Evolutionary conservation across 495 filamentous ascomycete species (phyloP).

Genomic region (Pseudevernia furfuracea): DNA sequence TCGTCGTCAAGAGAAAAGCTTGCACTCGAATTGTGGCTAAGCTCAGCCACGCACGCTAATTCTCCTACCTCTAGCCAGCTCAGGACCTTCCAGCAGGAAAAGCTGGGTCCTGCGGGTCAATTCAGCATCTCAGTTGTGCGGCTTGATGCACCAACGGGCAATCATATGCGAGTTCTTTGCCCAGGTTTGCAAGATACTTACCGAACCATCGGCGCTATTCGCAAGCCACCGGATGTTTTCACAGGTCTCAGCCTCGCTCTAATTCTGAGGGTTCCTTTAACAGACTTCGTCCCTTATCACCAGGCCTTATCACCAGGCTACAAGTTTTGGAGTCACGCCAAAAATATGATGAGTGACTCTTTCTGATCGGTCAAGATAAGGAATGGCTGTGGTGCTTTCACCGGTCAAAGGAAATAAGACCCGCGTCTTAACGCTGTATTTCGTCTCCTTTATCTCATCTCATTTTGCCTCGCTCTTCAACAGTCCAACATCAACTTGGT

Average conservation of each 20-base stretch:
- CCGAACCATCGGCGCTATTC: background rate
- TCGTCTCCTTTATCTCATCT: background rate
- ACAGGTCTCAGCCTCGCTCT: slow-evolving; percentile 1
- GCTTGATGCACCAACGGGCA: no score
- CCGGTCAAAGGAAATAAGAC: background rate
- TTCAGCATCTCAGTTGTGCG: no score
- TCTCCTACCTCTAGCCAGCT: no score
- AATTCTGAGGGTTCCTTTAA: background rate
- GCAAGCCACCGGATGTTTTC: background rate
- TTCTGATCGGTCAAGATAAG: slow-evolving; percentile 6
- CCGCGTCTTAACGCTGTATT: background rate
- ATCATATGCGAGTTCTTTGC: no score
- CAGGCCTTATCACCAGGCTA: background rate
- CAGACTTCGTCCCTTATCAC: background rate
- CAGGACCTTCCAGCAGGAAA: no score
- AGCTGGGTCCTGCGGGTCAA: no score
- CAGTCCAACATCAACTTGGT: background rate
- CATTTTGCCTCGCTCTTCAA: background rate
- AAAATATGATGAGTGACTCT: background rate
- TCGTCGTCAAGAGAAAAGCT: no score
- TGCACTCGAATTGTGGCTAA: background rate
- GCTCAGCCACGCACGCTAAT: background rate
- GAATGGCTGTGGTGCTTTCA: background rate
- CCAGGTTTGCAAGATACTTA: no score
- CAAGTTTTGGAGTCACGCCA: background rate